These are phyloP conservation scores for thale cress (Arabidopsis thaliana) DNA, from an alignment of 345 rosid genomes.

Conservation along the genomic window TAIR10.1 NC_003076.8:8952001-8952500, in stretches of 20 bases:
- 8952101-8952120: conserved; percentile 89
- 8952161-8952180: conserved; percentile 96
- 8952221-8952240: not conserved
- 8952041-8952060: conserved; percentile 93
- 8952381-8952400: not conserved
- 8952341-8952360: conserved; percentile 14
- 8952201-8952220: conserved; percentile 29
- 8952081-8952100: conserved; percentile 93
- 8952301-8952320: conserved; percentile 69
- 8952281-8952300: conserved; percentile 97
- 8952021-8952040: conserved; percentile 91
- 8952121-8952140: conserved; percentile 78
- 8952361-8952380: not conserved
- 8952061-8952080: conserved; percentile 91
- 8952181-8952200: conserved; percentile 56
- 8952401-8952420: too few relatives aligned
- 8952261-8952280: conserved; percentile 92
- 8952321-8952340: not conserved
- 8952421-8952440: too few relatives aligned
- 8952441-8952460: too few relatives aligned
- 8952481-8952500: too few relatives aligned
- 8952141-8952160: conserved; percentile 83
- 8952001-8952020: conserved; percentile 54
- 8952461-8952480: too few relatives aligned
- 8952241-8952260: conserved; percentile 35